Evolutionary conservation across 2,329 filamentous ascomycete genomes (phyloP), one percentile per base, ranked within the genome.

Genomic region (Epichloe coenophiala): DNA sequence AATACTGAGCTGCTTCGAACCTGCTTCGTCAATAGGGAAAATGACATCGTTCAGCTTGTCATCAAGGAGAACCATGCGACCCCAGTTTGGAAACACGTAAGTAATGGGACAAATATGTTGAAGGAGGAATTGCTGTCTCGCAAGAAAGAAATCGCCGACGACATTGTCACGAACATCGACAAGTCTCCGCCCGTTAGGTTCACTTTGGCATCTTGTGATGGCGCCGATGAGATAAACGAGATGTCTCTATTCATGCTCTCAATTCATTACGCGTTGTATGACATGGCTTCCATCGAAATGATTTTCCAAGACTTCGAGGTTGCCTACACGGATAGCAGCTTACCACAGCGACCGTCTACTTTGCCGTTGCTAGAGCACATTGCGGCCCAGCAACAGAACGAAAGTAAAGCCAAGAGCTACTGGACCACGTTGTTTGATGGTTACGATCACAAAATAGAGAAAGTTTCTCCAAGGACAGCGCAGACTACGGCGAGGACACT

Each of bases 181-280:
- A 33, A 45, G 23, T 33, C 23, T 8, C 43, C 43, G 43, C 43
- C 43, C 11, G 33, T 45, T 1, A 33, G 43, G 11, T 45, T 35
- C 23, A 45, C 43, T 15, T 9, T 45, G 0, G 55, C 4, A 59
- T 48, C 61, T 65, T 23, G 54, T 55, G 15, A 51, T 33, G 1
- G 31, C 51, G 23, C 60, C 41, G 13, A 19, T 35, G 17, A 35
- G 33, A 13, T 4, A 8, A 33, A 17, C 11, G 21, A 36, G 17
- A 2, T n/a, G 61, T 12, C 64, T 13, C 52, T 67, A 4, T 57
- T 61, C 36, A 59, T 55, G 50, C 49, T 68, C 13, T 60, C 63
- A 4, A 62, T 68, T 17, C 64, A 67, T 47, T 65, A 68, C 45
- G 56, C 63, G 15, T 59, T 68, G 2, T 68, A 68, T 47, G 66